These are phyloP conservation scores for Arachnopeziza araneosa DNA, from an alignment of 2,329 filamentous ascomycete species.

Conservation along the genomic window DNA sequence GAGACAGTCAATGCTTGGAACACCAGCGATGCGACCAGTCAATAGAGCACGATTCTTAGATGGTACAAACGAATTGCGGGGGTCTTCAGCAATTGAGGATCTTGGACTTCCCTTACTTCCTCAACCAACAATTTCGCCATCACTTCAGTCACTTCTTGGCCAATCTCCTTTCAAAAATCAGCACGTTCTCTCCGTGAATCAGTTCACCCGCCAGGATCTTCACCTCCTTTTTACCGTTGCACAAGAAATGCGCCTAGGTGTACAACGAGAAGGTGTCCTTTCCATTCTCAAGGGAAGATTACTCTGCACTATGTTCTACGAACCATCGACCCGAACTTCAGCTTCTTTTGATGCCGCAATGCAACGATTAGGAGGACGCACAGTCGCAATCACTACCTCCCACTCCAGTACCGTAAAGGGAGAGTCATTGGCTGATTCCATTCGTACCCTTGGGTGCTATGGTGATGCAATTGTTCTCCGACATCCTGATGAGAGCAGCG, in stretches of 20 bases:
- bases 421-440: conserved; percentile 86
- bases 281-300: conserved; percentile 81
- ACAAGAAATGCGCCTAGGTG: conserved; percentile 93
- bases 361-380: conserved; percentile 91
- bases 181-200: conserved; percentile 85
- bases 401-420: conserved; percentile 92
- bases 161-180: conserved; percentile 83
- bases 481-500: conserved; percentile 77
- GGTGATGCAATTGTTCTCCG: conserved; percentile 93
- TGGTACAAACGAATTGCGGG: conserved; percentile 27
- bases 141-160: conserved; percentile 67
- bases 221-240: conserved; percentile 94
- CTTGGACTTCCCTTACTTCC: conserved; percentile 42
- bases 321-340: conserved; percentile 93
- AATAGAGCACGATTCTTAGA: conserved; percentile 34
- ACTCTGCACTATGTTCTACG: conserved; percentile 91
- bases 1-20: conserved; percentile 32
- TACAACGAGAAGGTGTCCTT: conserved; percentile 85
- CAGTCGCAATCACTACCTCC: conserved; percentile 73
- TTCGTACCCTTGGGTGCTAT: conserved; percentile 91
- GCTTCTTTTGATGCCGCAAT: conserved; percentile 96
- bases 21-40: conserved; percentile 30
- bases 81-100: conserved; percentile 37
- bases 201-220: conserved; percentile 81
- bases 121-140: conserved; percentile 49